Base-by-base conservation (phyloP, 306 rosid genomes). In the Corylus heterophylla region DNA sequence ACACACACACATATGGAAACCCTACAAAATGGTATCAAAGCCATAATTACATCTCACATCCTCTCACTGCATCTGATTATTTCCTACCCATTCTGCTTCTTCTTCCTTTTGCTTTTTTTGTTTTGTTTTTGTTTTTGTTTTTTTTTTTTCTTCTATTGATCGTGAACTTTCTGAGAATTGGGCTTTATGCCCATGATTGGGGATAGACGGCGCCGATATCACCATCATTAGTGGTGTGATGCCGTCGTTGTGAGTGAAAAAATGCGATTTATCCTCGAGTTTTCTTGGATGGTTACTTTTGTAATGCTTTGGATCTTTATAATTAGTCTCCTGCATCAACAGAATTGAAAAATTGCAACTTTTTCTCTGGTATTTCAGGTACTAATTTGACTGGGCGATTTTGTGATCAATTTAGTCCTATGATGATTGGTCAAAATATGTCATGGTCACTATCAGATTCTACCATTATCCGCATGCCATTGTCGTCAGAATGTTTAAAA, bases 401-500 rank as follows among this genome's bases (percentile, higher is more conserved):
- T 85, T 54, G 79, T 69, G 97, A 94, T 83, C 98, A 94, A 78
- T 94, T 94, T 85, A 83, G 89, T 88, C 97, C 98, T 71, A 84
- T 94, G 97, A 85, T 92, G 82, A 78, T 91, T 72, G 89, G 89
- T 82, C 95, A 78, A 70, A 83, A 83, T 81, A 90, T 85, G 81
- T 84, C 88, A 51, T 89, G 91, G 95, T 76, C 97, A 9, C 83
- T 85, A 75, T 82, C 84, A 31, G 93, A 91, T 81, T 92, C 98
- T 73, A 94, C 98, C 78, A 88, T 92, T 81, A 92, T 94, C 74
- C 98, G 98, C 37, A 94, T 94, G 97, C 98, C 98, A 68, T 69
- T 94, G 61, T 92, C 97, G 22, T 73, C 89, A 69, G 92, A 88
- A 62, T 86, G 86, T 79, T 81, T 85, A 84, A 88, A 86, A 80